Evolutionary conservation across 495 filamentous ascomycete genomes (phyloP).

Genomic region (Daldinia concentrica): DNA sequence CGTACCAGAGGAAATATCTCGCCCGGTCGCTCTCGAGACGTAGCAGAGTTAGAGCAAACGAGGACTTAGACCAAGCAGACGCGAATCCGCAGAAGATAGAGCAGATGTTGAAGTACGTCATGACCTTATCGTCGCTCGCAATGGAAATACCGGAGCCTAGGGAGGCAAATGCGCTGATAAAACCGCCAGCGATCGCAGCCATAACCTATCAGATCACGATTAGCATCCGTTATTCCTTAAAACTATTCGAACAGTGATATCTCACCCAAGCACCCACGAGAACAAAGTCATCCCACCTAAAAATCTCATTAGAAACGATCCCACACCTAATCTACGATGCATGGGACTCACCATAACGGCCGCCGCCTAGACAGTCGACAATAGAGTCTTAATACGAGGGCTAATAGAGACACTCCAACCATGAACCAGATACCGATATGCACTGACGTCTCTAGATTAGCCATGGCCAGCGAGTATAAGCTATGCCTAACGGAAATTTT

Average conservation of each 20-base stretch:
- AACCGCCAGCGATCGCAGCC: constrained; percentile 12
- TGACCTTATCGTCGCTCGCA: constrained; percentile 8
- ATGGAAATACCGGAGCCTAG: constrained; percentile 16
- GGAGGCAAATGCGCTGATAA: constrained; percentile 24
- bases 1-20: constrained; percentile 27
- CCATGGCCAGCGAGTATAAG: not conserved
- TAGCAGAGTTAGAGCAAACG: constrained; percentile 35
- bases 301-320: not conserved
- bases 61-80: constrained; percentile 40
- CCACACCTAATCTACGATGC: not conserved
- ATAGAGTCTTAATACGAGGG: constrained; percentile 16
- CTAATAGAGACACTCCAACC: constrained; percentile 17
- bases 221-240: not conserved
- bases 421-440: constrained; percentile 26
- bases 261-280: constrained; percentile 25
- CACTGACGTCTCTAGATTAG: constrained; percentile 10
- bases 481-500: not conserved
- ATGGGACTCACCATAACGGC: constrained; percentile 10
- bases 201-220: constrained; percentile 2
- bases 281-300: constrained; percentile 25
- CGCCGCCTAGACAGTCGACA: constrained; percentile 17
- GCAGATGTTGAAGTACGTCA: constrained; percentile 29
- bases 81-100: constrained; percentile 33
- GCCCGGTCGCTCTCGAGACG: constrained; percentile 27
- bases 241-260: not conserved